Evolutionary conservation across 768 basidiomycete species (phyloP).

Genomic region (Mycena belliarum): DNA sequence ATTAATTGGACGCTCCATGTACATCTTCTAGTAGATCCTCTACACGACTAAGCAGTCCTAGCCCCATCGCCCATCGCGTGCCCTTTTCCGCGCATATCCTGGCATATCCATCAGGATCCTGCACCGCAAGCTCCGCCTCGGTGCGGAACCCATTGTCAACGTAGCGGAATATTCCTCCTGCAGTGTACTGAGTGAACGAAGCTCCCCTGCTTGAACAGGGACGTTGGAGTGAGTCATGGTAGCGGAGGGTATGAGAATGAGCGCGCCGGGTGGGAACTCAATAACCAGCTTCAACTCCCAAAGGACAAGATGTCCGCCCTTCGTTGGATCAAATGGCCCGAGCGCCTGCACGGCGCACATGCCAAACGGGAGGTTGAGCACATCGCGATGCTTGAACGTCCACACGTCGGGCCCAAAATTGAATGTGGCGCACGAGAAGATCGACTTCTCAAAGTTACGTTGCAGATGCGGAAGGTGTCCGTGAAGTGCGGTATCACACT

Average conservation of each 20-base stretch:
- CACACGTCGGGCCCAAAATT: constrained; percentile 28
- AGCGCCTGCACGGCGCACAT: constrained; percentile 32
- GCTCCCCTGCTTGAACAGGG: constrained; percentile 19
- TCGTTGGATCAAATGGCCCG: constrained; percentile 27
- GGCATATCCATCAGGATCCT: neutral
- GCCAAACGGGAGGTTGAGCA: constrained; percentile 30
- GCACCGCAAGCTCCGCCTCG: neutral
- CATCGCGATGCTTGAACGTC: constrained; percentile 28
- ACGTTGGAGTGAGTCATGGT: constrained; percentile 29
- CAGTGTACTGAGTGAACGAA: constrained; percentile 29
- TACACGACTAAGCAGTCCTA: too few species aligned
- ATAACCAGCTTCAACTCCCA: constrained; percentile 29
- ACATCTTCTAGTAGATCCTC: too few species aligned
- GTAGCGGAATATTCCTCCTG: constrained; percentile 22
- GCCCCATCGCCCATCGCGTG: too few species aligned
- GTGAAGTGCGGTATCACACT: neutral
- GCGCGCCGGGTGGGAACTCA: constrained; percentile 26
- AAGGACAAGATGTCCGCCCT: constrained; percentile 34
- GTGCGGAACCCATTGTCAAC: neutral
- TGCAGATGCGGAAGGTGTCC: neutral
- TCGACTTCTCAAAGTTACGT: constrained; percentile 17
- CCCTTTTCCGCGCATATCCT: too few species aligned
- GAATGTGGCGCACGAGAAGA: constrained; percentile 29
- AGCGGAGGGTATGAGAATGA: constrained; percentile 32
- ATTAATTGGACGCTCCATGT: too few species aligned